phyloP scores from a whole-genome alignment of 2,329 filamentous ascomycete genomes.

The Furcasterigmium sp. region DNA sequence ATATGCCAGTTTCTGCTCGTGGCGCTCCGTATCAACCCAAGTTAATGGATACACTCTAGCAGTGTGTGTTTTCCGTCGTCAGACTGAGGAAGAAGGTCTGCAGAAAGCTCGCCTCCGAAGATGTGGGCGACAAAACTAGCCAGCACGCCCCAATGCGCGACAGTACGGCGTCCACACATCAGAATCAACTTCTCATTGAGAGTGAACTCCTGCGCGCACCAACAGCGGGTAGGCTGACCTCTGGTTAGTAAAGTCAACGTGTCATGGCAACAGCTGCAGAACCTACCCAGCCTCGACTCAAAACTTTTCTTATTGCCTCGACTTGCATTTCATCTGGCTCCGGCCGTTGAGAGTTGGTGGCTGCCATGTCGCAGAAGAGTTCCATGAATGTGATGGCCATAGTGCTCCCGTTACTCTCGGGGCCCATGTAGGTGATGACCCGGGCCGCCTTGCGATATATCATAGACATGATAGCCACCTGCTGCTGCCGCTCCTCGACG shows the following conservation, averaged over 20 bases:
- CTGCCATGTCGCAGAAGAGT: neutral
- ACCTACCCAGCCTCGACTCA: neutral
- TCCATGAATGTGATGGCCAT: neutral
- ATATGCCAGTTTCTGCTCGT: too few species aligned
- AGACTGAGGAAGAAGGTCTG: neutral
- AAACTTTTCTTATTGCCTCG: too few species aligned
- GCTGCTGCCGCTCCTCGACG: neutral
- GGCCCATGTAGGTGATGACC: slow-evolving; percentile 20
- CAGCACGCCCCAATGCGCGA: neutral
- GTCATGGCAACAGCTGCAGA: too few species aligned
- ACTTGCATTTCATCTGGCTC: too few species aligned
- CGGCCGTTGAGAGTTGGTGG: too few species aligned
- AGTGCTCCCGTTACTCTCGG: slow-evolving; percentile 1
- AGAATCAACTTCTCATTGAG: neutral
- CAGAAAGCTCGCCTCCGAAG: neutral
- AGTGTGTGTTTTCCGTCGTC: neutral
- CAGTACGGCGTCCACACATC: neutral
- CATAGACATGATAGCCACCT: slow-evolving; percentile 2
- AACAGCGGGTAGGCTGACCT: neutral
- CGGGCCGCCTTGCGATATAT: slow-evolving; percentile 9
- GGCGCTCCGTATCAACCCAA: neutral
- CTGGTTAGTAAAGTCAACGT: neutral
- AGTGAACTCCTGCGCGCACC: neutral
- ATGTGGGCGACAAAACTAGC: neutral
- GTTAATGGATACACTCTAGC: neutral